Evolutionary conservation across 495 filamentous ascomycete species (phyloP).

Genomic region (Xylaria cubensis): DNA sequence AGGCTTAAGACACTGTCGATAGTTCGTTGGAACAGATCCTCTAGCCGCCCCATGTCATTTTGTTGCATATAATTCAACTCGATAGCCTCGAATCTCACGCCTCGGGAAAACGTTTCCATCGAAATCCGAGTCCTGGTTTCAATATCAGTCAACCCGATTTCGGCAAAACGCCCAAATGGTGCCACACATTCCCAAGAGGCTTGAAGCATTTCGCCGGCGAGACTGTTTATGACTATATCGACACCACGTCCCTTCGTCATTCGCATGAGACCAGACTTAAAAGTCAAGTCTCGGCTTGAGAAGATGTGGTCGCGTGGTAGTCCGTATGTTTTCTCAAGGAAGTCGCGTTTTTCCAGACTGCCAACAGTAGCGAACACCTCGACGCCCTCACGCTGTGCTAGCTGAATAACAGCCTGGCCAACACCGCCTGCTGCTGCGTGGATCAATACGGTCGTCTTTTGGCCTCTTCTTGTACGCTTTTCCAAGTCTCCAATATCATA

Average conservation of each 20-base stretch:
- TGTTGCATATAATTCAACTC: background rate
- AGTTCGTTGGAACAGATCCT: background rate
- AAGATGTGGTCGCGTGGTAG: background rate
- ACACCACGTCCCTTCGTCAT: background rate
- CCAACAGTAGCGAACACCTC: background rate
- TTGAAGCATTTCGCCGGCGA: background rate
- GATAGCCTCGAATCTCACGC: background rate
- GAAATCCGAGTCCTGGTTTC: background rate
- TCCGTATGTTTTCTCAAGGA: background rate
- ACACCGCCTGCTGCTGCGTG: background rate
- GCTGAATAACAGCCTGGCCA: background rate
- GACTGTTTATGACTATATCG: background rate
- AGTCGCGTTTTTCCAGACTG: background rate
- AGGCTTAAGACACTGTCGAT: background rate
- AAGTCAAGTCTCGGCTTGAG: background rate
- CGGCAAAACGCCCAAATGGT: background rate
- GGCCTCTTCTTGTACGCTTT: slow-evolving; percentile 25
- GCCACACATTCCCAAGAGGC: background rate
- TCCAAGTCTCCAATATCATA: slow-evolving; percentile 37
- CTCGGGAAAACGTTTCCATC: background rate
- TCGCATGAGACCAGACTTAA: background rate
- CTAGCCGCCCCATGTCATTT: background rate
- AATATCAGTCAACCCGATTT: background rate
- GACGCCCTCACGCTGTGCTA: background rate
- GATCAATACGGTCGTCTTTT: background rate